Conservation (phyloP, 2,329 filamentous ascomycete species). For the Lanzia echinophila region DNA sequence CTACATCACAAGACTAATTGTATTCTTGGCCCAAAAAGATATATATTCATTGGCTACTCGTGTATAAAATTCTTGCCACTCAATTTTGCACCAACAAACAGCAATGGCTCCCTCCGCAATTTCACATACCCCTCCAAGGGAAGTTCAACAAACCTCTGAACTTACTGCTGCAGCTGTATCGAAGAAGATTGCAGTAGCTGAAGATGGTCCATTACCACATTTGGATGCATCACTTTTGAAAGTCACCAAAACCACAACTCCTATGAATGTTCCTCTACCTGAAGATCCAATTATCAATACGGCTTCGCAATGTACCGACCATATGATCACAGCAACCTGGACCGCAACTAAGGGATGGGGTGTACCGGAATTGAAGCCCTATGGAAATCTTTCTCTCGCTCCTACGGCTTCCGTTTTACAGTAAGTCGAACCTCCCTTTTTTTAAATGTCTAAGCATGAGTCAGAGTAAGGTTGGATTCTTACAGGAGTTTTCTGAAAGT, state of each 20-base stretch:
- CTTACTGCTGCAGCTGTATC: conserved; percentile 46
- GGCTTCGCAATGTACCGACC: conserved; percentile 54
- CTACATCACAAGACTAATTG: too few relatives aligned
- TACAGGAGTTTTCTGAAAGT: background rate
- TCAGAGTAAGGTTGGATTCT: background rate
- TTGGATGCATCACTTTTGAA: conserved; percentile 57
- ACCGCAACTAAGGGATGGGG: conserved; percentile 60
- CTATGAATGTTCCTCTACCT: conserved; percentile 44
- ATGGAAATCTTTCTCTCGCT: conserved; percentile 70
- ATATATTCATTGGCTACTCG: too few relatives aligned
- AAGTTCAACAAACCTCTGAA: conserved; percentile 41
- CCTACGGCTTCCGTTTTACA: conserved; percentile 77
- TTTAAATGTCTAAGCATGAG: background rate
- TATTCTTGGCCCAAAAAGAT: too few relatives aligned
- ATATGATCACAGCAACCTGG: conserved; percentile 79
- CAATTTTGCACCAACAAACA: background rate
- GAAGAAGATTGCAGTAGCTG: conserved; percentile 37
- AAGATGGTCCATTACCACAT: conserved; percentile 42
- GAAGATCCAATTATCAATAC: conserved; percentile 35
- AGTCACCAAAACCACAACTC: conserved; percentile 45
- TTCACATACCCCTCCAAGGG: conserved; percentile 29
- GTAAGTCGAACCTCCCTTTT: conserved; percentile 1
- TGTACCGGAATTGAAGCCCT: conserved; percentile 67
- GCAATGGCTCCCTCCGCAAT: conserved; percentile 43
- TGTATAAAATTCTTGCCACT: background rate